Evolutionary conservation across 108 stramenopile species (phyloP), one percentile per base, ranked within the genome.

Genomic region (Fistulifera solaris): DNA sequence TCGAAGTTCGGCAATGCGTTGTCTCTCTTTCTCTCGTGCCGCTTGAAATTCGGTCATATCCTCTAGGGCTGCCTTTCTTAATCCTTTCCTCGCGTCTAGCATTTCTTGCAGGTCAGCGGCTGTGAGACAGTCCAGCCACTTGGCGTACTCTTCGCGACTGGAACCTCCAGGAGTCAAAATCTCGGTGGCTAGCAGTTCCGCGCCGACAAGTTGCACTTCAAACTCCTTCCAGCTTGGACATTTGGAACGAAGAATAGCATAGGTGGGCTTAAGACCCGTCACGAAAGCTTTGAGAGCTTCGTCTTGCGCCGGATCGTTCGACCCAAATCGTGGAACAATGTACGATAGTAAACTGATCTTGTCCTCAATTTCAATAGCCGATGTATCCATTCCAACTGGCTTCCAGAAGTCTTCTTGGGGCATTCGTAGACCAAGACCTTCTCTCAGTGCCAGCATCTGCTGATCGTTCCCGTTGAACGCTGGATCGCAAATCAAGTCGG

Each of bases 361-460:
- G 19, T 93, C 94, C 46, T 89, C 87, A 8, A 89, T 75, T 6
- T 72, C 68, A 76, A 95, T 83, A 8, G 72, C 71, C 10, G 63
- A 69, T 16, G 94, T 95, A n/a, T 69, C 46, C 62, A 80, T 70
- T 38, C 94, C 94, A 10, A 95, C 76, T 18, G 89, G 89, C 38
- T 59, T 71, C 94, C 94, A 95, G 51, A 94, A 86, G 41, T 87
- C 72, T 2, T 70, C 62, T 21, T 76, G 75, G n/a, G 91, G 85
- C 31, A 70, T 80, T 8, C 76, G 68, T 58, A 95, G 54, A 28
- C 94, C 94, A 21, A 95, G 70, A 77, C 90, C 92, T 81, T 85
- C 70, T 61, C 82, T 80, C 46, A 95, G 61, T 22, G 80, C 73
- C 12, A 54, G 66, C 41, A 89, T 82, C 66, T 95, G 87, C 28